phyloP scores from a whole-genome alignment of 805 yeast species.

The Ogataea siamensis region DNA sequence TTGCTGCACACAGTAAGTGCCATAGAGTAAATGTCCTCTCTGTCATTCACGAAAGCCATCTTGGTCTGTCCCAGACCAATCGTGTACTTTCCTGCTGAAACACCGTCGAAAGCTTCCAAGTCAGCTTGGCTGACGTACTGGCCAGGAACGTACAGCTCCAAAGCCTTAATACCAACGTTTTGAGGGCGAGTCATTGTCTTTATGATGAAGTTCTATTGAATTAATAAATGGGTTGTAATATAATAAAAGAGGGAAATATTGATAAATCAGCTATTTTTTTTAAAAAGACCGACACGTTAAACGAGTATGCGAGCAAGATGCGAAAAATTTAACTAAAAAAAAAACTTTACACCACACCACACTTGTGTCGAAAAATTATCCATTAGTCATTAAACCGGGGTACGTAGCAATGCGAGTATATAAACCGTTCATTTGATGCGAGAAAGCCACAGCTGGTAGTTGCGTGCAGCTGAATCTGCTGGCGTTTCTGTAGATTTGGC shows the following conservation, averaged over 20 bases:
- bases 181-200: conserved; percentile 49
- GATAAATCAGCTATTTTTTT: conserved; percentile 10
- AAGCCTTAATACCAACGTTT: conserved; percentile 95
- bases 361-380: background rate
- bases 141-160: conserved; percentile 87
- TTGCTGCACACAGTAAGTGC: conserved; percentile 82
- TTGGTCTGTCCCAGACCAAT: conserved; percentile 98
- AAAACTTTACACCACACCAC: conserved; percentile 7
- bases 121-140: conserved; percentile 85
- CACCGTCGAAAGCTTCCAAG: conserved; percentile 79
- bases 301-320: conserved; percentile 8
- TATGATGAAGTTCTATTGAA: conserved; percentile 1
- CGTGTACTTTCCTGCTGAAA: conserved; percentile 93
- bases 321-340: background rate
- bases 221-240: conserved; percentile 5
- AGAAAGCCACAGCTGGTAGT: conserved; percentile 20
- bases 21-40: conserved; percentile 96
- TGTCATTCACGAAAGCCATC: conserved; percentile 95
- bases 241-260: conserved; percentile 12
- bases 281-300: conserved; percentile 5
- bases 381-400: conserved; percentile 2
- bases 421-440: conserved; percentile 12
- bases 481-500: conserved; percentile 3
- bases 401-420: conserved; percentile 9
- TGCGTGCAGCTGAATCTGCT: conserved; percentile 15